Percentiles rank a stretch among this genome's conserved stretches.
phyloP scores from a whole-genome alignment of 371 early-diverging fungal species.

The Mucor racemosus region DNA sequence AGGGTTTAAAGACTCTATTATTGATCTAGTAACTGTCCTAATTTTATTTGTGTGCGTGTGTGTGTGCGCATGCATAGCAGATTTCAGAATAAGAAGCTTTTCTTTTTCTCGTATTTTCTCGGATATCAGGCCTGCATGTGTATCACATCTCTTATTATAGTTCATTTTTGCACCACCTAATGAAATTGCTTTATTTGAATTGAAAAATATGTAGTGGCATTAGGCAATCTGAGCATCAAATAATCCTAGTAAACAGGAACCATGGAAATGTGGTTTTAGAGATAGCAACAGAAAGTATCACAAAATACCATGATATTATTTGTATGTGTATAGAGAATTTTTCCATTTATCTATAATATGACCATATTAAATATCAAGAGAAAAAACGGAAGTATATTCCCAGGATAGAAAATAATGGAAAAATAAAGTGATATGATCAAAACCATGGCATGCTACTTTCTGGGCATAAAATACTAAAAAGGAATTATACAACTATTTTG shows the following conservation, averaged over 20 bases:
- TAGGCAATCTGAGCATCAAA: neutral
- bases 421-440: neutral
- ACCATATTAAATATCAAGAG: neutral
- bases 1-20: too few species aligned
- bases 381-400: neutral
- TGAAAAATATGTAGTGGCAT: neutral
- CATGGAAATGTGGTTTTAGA: neutral
- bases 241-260: neutral
- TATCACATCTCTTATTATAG: neutral
- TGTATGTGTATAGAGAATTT: neutral
- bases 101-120: neutral
- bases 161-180: neutral
- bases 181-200: neutral
- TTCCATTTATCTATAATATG: neutral
- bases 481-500: conserved; percentile 19
- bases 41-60: too few species aligned
- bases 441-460: neutral
- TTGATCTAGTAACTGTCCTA: too few species aligned
- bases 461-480: conserved; percentile 15
- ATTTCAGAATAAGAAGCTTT: neutral
- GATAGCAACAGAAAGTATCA: neutral
- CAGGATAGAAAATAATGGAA: neutral
- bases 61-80: too few species aligned
- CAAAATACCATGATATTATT: neutral
- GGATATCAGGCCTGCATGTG: neutral